Percentiles rank a stretch among this genome's conserved stretches.
phyloP scores from a whole-genome alignment of 2,329 filamentous ascomycete genomes.

The Pyrenophora tritici-repentis region DNA sequence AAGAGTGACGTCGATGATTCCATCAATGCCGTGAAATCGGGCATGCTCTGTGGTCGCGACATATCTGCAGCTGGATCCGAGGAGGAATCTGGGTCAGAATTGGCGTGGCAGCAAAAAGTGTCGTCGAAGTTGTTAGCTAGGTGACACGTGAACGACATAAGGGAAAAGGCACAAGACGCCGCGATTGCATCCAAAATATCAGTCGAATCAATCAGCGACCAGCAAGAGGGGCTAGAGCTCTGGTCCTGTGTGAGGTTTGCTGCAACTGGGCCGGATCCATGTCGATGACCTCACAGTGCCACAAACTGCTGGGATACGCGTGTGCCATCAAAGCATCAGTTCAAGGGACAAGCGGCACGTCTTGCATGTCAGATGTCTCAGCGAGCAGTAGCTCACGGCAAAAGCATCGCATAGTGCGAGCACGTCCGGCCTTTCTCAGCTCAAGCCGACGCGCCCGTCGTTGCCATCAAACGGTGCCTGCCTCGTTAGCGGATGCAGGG shows the following conservation, averaged over 20 bases:
- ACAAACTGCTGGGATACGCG: constrained; percentile 11
- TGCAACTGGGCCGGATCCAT: constrained; percentile 34
- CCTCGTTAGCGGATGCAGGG: constrained; percentile 15
- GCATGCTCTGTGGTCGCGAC: constrained; percentile 43
- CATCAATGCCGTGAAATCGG: constrained; percentile 40
- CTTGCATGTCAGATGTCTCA: not conserved
- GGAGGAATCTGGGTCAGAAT: not conserved
- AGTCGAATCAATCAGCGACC: constrained; percentile 1
- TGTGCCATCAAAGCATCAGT: constrained; percentile 8
- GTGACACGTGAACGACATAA: constrained; percentile 16
- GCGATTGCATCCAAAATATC: not conserved
- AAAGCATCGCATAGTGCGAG: constrained; percentile 9
- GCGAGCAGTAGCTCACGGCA: constrained; percentile 6
- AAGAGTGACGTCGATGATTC: constrained; percentile 33
- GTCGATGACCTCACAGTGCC: constrained; percentile 44
- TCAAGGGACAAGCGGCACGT: constrained; percentile 4
- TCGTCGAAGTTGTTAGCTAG: constrained; percentile 15
- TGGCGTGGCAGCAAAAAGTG: constrained; percentile 12
- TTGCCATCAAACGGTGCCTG: constrained; percentile 9
- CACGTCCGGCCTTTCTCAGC: not conserved
- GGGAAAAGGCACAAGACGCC: constrained; percentile 7
- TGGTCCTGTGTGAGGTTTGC: constrained; percentile 20
- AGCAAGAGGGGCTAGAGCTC: constrained; percentile 12
- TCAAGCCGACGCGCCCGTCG: constrained; percentile 1
- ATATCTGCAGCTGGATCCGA: constrained; percentile 15